phyloP scores from a whole-genome alignment of 2,329 filamentous ascomycete genomes.

The Sarocladiaceae sp. region DNA sequence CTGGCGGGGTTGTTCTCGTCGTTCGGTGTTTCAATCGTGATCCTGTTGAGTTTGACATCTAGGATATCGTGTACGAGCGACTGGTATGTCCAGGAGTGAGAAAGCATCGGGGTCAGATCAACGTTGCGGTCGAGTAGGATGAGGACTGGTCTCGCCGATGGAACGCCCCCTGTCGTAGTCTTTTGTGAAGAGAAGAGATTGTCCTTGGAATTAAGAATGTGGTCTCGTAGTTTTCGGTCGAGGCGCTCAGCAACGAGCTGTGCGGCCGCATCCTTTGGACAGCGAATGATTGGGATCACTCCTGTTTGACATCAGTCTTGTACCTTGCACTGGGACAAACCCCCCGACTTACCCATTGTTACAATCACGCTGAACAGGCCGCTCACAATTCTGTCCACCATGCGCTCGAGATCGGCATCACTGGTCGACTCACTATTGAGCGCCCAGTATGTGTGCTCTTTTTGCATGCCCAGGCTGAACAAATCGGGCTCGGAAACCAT shows the following conservation, averaged over 20 bases:
- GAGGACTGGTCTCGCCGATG: constrained; percentile 76
- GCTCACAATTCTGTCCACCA: constrained; percentile 87
- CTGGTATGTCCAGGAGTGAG: constrained; percentile 79
- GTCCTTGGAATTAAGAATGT: constrained; percentile 95
- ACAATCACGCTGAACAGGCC: constrained; percentile 96
- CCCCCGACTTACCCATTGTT: constrained; percentile 70
- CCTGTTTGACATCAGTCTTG: constrained; percentile 37
- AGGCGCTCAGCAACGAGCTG: constrained; percentile 92
- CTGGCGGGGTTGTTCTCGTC: constrained; percentile 72
- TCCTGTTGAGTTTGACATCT: constrained; percentile 69
- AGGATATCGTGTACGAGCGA: constrained; percentile 67
- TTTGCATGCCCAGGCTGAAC: constrained; percentile 89
- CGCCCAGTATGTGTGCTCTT: constrained; percentile 88
- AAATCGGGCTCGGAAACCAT: constrained; percentile 92
- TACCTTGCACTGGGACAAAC: neutral
- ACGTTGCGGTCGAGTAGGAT: constrained; percentile 94
- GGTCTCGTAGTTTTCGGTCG: constrained; percentile 90
- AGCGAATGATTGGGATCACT: constrained; percentile 90
- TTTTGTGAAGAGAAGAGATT: constrained; percentile 80
- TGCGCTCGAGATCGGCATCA: constrained; percentile 80
- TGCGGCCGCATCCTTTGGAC: constrained; percentile 84
- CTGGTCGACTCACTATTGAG: constrained; percentile 88
- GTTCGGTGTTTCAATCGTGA: constrained; percentile 78
- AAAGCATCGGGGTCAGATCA: constrained; percentile 96
- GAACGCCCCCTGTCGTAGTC: constrained; percentile 51